Evolutionary conservation across 768 basidiomycete species (phyloP).

Genomic region (Amanita rimosa): DNA sequence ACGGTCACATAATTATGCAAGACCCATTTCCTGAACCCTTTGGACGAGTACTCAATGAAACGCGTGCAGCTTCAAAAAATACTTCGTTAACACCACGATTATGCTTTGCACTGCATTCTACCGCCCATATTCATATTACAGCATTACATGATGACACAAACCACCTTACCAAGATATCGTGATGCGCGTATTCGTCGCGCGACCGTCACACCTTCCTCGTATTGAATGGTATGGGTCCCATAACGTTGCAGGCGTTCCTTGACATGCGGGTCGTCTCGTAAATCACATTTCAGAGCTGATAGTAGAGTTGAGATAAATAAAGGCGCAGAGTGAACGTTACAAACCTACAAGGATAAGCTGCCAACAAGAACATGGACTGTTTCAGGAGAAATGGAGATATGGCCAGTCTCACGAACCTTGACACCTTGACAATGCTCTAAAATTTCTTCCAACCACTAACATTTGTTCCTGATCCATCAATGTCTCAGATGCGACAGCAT

Average conservation of each 20-base stretch:
- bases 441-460: constrained; percentile 89
- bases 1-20: constrained; percentile 50
- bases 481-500: background rate
- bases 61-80: constrained; percentile 84
- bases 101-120: constrained; percentile 97
- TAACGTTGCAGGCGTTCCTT: constrained; percentile 65
- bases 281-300: constrained; percentile 88
- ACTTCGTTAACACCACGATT: constrained; percentile 92
- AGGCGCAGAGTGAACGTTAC: constrained; percentile 18
- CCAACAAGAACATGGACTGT: background rate
- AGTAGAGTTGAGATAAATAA: constrained; percentile 6
- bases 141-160: background rate
- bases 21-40: constrained; percentile 44
- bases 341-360: constrained; percentile 84
- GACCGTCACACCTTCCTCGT: constrained; percentile 85
- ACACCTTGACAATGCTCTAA: constrained; percentile 91
- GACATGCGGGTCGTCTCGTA: constrained; percentile 72
- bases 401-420: constrained; percentile 38
- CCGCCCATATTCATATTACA: background rate
- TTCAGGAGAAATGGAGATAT: constrained; percentile 3
- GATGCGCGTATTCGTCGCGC: constrained; percentile 87
- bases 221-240: constrained; percentile 67
- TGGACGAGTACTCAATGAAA: constrained; percentile 66
- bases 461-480: background rate
- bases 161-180: constrained; percentile 79